These are phyloP conservation scores for Aciculosporium take DNA, from an alignment of 2,329 filamentous ascomycete genomes.

Conservation along the genomic window DNA sequence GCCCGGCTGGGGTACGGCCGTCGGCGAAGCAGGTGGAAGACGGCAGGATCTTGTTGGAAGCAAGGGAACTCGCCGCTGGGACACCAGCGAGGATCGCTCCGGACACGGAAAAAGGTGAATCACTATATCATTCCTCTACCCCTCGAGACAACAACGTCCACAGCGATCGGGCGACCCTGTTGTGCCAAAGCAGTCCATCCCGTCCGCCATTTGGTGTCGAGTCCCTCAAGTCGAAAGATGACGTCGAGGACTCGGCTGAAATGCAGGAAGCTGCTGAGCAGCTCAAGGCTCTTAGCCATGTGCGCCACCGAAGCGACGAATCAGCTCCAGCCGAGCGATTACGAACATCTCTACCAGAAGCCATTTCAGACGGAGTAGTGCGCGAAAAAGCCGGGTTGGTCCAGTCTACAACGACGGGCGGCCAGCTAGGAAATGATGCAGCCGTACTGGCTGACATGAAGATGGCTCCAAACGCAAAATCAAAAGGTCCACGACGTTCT, in stretches of 20 bases:
- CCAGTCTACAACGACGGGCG: conserved; percentile 21
- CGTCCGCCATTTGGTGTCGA: conserved; percentile 9
- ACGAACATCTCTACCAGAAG: conserved; percentile 26
- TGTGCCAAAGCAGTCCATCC: conserved; percentile 16
- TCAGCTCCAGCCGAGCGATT: conserved; percentile 15
- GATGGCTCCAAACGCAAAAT: conserved; percentile 16
- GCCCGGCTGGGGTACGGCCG: conserved; percentile 27
- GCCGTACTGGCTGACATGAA: conserved; percentile 12
- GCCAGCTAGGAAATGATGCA: conserved; percentile 15
- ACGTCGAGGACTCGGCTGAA: conserved; percentile 47
- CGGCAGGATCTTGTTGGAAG: conserved; percentile 40
- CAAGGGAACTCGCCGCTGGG: conserved; percentile 30
- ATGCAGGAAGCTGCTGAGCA: conserved; percentile 57
- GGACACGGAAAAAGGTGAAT: conserved; percentile 16
- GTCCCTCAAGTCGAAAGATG: conserved; percentile 19
- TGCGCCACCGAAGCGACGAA: conserved; percentile 41
- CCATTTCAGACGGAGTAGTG: conserved; percentile 19
- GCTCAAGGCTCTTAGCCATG: conserved; percentile 50
- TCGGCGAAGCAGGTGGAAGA: conserved; percentile 42
- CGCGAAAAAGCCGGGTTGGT: conserved; percentile 10
- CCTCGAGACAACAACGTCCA: conserved; percentile 12
- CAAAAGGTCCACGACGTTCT: conserved; percentile 31
- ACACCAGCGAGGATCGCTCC: conserved; percentile 16
- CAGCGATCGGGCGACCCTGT: conserved; percentile 13
- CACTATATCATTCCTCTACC: conserved; percentile 11